Conservation (phyloP, 805 yeast species). For the Schwanniomyces vanrijiae region DNA sequence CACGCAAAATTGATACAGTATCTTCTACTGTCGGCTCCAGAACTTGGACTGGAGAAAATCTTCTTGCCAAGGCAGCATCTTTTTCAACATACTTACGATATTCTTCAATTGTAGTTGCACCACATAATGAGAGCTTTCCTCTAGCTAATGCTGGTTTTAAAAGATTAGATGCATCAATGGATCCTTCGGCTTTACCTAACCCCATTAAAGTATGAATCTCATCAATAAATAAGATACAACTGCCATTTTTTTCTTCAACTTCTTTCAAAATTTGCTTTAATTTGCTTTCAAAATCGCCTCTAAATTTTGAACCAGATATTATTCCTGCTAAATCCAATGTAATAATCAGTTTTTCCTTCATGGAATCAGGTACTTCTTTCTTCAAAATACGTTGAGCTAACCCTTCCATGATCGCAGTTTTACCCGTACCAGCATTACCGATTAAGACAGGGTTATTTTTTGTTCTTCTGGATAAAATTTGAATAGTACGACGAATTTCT, state of each 20-base stretch:
- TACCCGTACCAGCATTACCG: constrained; percentile 98
- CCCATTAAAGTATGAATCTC: constrained; percentile 90
- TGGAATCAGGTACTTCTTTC: constrained; percentile 92
- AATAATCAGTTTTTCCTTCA: constrained; percentile 81
- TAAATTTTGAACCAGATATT: constrained; percentile 91
- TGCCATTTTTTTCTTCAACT: constrained; percentile 74
- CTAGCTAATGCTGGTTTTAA: constrained; percentile 92
- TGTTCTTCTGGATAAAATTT: constrained; percentile 86
- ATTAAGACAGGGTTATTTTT: constrained; percentile 94
- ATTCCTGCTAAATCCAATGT: constrained; percentile 85
- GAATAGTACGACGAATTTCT: constrained; percentile 90
- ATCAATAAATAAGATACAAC: constrained; percentile 80
- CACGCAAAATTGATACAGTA: constrained; percentile 87
- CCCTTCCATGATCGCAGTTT: constrained; percentile 96
- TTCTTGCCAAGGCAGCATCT: constrained; percentile 92
- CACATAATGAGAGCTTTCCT: constrained; percentile 89
- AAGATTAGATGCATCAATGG: constrained; percentile 92
- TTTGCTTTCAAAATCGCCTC: constrained; percentile 96
- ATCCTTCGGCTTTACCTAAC: constrained; percentile 89
- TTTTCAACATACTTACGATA: constrained; percentile 91
- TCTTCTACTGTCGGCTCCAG: constrained; percentile 90
- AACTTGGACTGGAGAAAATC: constrained; percentile 86
- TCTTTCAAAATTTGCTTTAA: constrained; percentile 79
- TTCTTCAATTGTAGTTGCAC: constrained; percentile 95
- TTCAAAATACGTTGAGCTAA: constrained; percentile 89